Conservation (phyloP, 345 rosid genomes). For the Lepidium aucheri region DNA sequence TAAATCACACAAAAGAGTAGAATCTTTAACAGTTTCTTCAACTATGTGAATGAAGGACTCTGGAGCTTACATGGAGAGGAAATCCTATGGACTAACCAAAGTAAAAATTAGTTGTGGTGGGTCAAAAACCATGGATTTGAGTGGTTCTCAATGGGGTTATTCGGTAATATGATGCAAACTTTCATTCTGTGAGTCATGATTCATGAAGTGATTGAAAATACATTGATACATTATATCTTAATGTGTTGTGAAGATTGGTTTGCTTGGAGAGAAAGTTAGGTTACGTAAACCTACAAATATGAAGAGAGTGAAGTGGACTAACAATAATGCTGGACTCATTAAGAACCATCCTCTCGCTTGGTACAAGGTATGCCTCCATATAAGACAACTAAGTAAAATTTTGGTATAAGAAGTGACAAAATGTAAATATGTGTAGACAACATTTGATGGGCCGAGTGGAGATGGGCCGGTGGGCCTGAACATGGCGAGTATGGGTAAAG, state of each 20-base stretch:
- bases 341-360: conserved; percentile 48
- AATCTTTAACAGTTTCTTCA: neutral
- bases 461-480: conserved; percentile 49
- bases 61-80: conserved; percentile 65
- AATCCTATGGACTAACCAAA: conserved; percentile 38
- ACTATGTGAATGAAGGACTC: conserved; percentile 47
- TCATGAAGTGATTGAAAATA: neutral
- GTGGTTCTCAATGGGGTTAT: conserved; percentile 61
- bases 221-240: neutral
- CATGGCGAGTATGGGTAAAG: conserved; percentile 74
- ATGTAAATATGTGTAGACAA: conserved; percentile 28
- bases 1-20: neutral
- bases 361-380: conserved; percentile 59
- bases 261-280: conserved; percentile 55
- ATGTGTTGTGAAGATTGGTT: conserved; percentile 43
- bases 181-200: neutral
- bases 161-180: conserved; percentile 33
- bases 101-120: conserved; percentile 38
- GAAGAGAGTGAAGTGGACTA: conserved; percentile 43
- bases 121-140: conserved; percentile 27
- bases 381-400: neutral
- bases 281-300: conserved; percentile 30
- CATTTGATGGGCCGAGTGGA: conserved; percentile 52
- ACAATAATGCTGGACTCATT: conserved; percentile 20
- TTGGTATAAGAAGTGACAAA: neutral